A percentile compares a stretch with the other conserved stretches of the same genome.
Evolutionary conservation across 2,329 filamentous ascomycete species (phyloP).

Genomic region (Alternaria viburni): DNA sequence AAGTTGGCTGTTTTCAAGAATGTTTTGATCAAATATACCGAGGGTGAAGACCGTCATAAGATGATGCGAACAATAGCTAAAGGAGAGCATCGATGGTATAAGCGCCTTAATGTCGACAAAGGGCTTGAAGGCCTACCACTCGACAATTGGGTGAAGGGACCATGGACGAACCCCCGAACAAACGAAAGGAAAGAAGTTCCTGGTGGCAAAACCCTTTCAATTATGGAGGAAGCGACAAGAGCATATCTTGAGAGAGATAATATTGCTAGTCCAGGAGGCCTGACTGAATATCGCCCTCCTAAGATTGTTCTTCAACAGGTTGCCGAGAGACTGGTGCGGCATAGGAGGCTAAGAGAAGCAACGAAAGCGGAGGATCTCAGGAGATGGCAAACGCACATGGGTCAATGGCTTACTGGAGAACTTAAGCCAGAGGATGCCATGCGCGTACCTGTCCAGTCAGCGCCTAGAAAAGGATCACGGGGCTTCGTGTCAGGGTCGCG

Average conservation of each 20-base stretch:
- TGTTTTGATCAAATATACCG: conserved; percentile 59
- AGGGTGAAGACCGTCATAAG: conserved; percentile 57
- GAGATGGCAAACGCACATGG: conserved; percentile 50
- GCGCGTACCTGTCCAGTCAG: conserved; percentile 5
- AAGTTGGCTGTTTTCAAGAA: conserved; percentile 59
- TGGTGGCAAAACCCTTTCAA: conserved; percentile 52
- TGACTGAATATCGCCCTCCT: conserved; percentile 55
- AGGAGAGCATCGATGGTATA: conserved; percentile 59
- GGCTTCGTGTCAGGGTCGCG: conserved; percentile 6
- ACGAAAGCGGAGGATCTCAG: conserved; percentile 40
- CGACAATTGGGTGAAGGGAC: conserved; percentile 55
- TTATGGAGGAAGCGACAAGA: conserved; percentile 53
- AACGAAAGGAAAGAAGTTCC: conserved; percentile 41
- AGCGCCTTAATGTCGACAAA: conserved; percentile 55
- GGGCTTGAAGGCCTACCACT: conserved; percentile 55
- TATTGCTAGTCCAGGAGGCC: conserved; percentile 40
- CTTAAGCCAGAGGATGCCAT: conserved; percentile 36
- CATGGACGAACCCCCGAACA: conserved; percentile 46
- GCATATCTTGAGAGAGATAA: conserved; percentile 49
- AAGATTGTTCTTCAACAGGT: conserved; percentile 53
- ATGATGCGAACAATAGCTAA: conserved; percentile 55
- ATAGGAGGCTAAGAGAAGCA: conserved; percentile 52
- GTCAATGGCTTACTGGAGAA: conserved; percentile 46
- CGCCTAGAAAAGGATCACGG: conserved; percentile 10
- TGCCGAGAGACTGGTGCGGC: conserved; percentile 56